phyloP scores from a whole-genome alignment of 2,329 filamentous ascomycete species.

The Calonectria pseudoreteaudii region DNA sequence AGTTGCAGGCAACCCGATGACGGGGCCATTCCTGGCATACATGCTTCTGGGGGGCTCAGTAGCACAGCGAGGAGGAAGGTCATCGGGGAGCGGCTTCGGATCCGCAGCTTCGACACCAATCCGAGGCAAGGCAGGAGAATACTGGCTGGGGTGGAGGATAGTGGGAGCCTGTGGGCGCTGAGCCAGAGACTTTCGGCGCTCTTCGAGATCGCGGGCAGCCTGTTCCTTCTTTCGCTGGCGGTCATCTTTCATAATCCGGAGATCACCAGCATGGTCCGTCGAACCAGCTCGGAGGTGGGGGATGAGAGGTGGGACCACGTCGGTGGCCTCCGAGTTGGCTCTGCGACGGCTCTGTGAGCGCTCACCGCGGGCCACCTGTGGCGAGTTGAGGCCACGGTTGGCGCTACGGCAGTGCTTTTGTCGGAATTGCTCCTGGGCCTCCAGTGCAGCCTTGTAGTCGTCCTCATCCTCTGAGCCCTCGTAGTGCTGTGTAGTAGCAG shows the following conservation, averaged over 20 bases:
- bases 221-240: constrained; percentile 76
- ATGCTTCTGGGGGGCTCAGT: constrained; percentile 70
- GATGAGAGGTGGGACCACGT: constrained; percentile 46
- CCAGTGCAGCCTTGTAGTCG: constrained; percentile 65
- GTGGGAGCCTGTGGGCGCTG: constrained; percentile 82
- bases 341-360: constrained; percentile 54
- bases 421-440: constrained; percentile 67
- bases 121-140: constrained; percentile 47
- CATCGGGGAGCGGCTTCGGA: constrained; percentile 53
- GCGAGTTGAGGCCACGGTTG: constrained; percentile 55
- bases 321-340: constrained; percentile 46
- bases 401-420: constrained; percentile 65
- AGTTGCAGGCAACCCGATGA: constrained; percentile 87
- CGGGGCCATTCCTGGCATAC: constrained; percentile 61
- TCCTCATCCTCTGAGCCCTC: constrained; percentile 73
- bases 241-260: constrained; percentile 69
- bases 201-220: constrained; percentile 87
- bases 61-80: constrained; percentile 70
- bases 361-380: constrained; percentile 50
- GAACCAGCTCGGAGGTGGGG: constrained; percentile 52
- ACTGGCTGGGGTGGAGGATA: constrained; percentile 79
- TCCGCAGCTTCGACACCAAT: constrained; percentile 57
- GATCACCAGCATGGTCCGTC: constrained; percentile 64
- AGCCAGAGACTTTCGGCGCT: constrained; percentile 85
- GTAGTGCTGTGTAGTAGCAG: constrained; percentile 57